A percentile compares a stretch with the other conserved stretches of the same genome.
Conservation (phyloP, 225 moss, liverwort and hornwort genomes). For the Polytrichum formosum region DNA sequence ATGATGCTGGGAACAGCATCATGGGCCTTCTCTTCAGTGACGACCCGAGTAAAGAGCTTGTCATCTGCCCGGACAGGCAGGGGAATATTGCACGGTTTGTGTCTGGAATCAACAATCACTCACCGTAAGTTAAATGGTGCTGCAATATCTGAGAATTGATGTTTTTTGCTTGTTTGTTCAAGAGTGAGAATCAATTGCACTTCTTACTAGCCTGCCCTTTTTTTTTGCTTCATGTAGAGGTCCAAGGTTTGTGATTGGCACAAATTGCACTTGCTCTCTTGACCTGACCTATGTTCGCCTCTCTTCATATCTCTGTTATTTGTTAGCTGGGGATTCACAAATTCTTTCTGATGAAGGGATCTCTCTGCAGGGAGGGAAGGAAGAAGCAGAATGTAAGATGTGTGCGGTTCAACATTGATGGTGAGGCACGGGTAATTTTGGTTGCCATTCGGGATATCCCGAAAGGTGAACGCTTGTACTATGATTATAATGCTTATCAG, state of each 20-base stretch:
- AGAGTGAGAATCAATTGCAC: no score
- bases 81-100: constrained; percentile 92
- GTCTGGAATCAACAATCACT: constrained; percentile 94
- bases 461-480: constrained; percentile 86
- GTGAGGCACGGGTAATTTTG: constrained; percentile 75
- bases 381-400: constrained; percentile 89
- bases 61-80: constrained; percentile 89
- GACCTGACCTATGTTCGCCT: no score
- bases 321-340: no score
- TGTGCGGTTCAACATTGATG: constrained; percentile 81
- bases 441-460: constrained; percentile 90
- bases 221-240: no score
- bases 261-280: no score
- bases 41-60: constrained; percentile 65
- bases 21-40: constrained; percentile 88
- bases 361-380: constrained; percentile 64
- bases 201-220: no score
- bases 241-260: no score
- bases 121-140: constrained; percentile 44
- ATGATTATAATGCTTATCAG: constrained; percentile 89
- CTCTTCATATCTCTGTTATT: no score
- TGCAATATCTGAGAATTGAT: no score
- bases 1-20: constrained; percentile 81
- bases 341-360: no score
- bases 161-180: no score